Evolutionary conservation across 2,329 filamentous ascomycete genomes (phyloP).

Genomic region (Fusarium sp.): DNA sequence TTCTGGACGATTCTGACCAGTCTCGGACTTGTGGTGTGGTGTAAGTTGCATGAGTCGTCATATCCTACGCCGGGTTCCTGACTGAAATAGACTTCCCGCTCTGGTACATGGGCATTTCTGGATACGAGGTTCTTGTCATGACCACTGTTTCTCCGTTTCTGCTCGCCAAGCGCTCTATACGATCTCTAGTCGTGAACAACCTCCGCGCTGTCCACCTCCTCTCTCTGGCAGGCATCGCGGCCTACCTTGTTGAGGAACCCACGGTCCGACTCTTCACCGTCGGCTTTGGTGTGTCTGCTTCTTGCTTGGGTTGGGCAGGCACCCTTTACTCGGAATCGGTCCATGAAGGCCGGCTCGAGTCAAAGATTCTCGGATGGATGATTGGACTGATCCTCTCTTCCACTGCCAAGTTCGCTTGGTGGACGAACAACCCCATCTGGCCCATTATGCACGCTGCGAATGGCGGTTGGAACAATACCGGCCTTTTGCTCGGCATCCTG

Average conservation of each 20-base stretch:
- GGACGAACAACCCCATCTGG: slow-evolving; percentile 98
- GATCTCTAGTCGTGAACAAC: slow-evolving; percentile 78
- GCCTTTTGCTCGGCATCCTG: slow-evolving; percentile 81
- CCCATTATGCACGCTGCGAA: slow-evolving; percentile 91
- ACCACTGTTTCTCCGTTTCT: slow-evolving; percentile 85
- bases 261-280: slow-evolving; percentile 84
- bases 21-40: slow-evolving; percentile 92
- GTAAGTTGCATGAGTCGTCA: slow-evolving; percentile 67
- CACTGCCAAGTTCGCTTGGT: slow-evolving; percentile 91
- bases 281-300: slow-evolving; percentile 84
- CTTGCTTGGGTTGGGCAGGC: slow-evolving; percentile 87
- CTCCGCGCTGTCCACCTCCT: slow-evolving; percentile 81
- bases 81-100: slow-evolving; percentile 84
- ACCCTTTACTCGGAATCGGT: slow-evolving; percentile 84
- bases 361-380: slow-evolving; percentile 84
- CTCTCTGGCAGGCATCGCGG: slow-evolving; percentile 83
- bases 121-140: slow-evolving; percentile 93
- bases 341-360: slow-evolving; percentile 83
- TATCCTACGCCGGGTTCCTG: slow-evolving; percentile 24
- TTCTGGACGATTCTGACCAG: slow-evolving; percentile 97
- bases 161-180: slow-evolving; percentile 79
- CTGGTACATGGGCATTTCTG: slow-evolving; percentile 99
- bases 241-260: slow-evolving; percentile 83
- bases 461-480: slow-evolving; percentile 92
- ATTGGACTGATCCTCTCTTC: slow-evolving; percentile 89